These are phyloP conservation scores for Hymenotorrendiella dingleyae DNA, from an alignment of 2,329 filamentous ascomycete species.

Conservation along the genomic window DNA sequence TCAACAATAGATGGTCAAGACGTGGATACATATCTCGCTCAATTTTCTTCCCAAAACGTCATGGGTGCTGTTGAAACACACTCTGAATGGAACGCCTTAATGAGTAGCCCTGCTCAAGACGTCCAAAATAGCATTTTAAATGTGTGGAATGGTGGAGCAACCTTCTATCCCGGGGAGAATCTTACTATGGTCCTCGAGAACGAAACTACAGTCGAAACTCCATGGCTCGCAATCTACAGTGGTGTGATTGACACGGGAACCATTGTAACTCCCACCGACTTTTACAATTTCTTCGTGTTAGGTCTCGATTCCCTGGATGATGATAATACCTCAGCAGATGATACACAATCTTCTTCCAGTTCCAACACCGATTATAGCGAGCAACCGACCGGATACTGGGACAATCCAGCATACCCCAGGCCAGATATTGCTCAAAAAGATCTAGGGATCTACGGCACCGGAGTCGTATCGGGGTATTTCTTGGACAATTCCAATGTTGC, in stretches of 20 bases:
- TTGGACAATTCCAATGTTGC: constrained; percentile 21
- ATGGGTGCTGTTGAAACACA: constrained; percentile 31
- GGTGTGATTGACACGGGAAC: constrained; percentile 24
- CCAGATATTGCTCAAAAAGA: constrained; percentile 18
- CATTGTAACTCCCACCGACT: constrained; percentile 21
- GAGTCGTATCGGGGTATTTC: constrained; percentile 22
- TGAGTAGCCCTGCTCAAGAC: constrained; percentile 20
- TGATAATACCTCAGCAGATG: background rate
- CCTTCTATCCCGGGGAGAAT: constrained; percentile 34
- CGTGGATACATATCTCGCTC: constrained; percentile 40
- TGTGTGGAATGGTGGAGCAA: constrained; percentile 28
- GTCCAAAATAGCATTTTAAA: constrained; percentile 31
- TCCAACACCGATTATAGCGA: no score
- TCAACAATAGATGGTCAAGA: constrained; percentile 48
- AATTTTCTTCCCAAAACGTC: constrained; percentile 33
- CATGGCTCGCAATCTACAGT: constrained; percentile 28
- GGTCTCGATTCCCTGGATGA: constrained; percentile 13
- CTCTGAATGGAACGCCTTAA: constrained; percentile 33
- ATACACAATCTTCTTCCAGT: background rate
- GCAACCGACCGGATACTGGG: constrained; percentile 4
- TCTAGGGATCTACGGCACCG: constrained; percentile 16
- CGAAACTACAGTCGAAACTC: constrained; percentile 29
- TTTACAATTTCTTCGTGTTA: constrained; percentile 25
- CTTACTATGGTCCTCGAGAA: constrained; percentile 34
- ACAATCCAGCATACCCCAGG: constrained; percentile 14